Percentiles rank a stretch among this genome's conserved stretches.
Evolutionary conservation across 106 monocot species (phyloP).

Genomic region (Agapanthus africanus): DNA sequence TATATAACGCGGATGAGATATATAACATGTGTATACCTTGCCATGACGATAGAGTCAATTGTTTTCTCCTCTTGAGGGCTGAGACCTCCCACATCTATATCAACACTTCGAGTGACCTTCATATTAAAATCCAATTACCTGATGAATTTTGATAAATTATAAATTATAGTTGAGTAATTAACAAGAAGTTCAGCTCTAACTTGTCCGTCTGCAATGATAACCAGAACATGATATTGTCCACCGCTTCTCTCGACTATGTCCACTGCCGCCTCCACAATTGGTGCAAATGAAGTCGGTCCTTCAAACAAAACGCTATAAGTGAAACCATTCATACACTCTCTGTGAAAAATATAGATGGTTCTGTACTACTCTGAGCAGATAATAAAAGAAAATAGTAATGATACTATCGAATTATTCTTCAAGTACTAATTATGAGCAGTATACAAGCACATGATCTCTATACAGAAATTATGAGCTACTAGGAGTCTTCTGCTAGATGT

Average conservation of each 20-base stretch:
- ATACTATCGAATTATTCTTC: no score
- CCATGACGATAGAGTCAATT: conserved; percentile 54
- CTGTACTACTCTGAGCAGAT: no score
- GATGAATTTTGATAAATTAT: not conserved
- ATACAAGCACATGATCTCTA: no score
- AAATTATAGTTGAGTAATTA: no score
- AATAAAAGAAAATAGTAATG: no score
- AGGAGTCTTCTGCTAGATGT: no score
- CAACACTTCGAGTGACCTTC: conserved; percentile 60
- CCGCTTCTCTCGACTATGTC: conserved; percentile 51
- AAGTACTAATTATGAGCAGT: no score
- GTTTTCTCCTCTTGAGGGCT: conserved; percentile 69
- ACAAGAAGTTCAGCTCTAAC: conserved; percentile 9
- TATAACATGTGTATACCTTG: conserved; percentile 32
- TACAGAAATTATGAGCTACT: no score
- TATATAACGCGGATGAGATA: not conserved
- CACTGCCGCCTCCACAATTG: conserved; percentile 49
- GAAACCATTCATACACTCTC: no score
- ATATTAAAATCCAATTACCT: not conserved
- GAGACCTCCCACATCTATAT: conserved; percentile 26
- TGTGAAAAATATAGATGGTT: no score
- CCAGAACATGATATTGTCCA: conserved; percentile 54
- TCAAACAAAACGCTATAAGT: conserved; percentile 1
- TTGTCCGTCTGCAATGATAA: conserved; percentile 65
- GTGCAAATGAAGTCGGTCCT: conserved; percentile 65